A percentile compares a stretch with the other conserved stretches of the same genome.
Evolutionary conservation across 2,329 filamentous ascomycete species (phyloP).

Genomic region (Claviceps sp.): DNA sequence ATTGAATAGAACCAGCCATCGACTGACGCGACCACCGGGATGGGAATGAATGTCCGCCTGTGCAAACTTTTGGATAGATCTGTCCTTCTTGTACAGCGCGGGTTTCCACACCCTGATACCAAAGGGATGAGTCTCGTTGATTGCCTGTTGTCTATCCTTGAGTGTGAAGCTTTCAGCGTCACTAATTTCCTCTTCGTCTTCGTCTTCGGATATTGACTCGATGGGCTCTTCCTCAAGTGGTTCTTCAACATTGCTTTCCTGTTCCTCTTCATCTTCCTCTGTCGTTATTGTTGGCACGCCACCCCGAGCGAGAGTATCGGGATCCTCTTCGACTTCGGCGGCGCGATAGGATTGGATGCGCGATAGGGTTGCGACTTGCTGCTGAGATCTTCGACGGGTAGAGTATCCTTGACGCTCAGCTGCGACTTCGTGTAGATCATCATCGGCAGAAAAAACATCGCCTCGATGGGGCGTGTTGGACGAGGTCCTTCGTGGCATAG

Average conservation of each 20-base stretch:
- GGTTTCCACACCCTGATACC: conserved; percentile 99
- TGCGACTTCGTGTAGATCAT: conserved; percentile 70
- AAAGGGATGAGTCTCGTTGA: conserved; percentile 97
- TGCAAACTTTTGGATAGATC: conserved; percentile 90
- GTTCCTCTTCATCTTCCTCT: conserved; percentile 12
- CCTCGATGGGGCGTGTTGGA: conserved; percentile 70
- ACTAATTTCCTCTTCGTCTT: conserved; percentile 34
- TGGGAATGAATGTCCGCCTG: conserved; percentile 95
- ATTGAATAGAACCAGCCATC: conserved; percentile 79
- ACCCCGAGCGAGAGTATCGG: conserved; percentile 3
- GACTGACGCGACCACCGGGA: conserved; percentile 74
- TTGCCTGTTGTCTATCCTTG: conserved; percentile 91
- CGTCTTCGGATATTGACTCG: conserved; percentile 53
- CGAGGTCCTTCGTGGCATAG: conserved; percentile 58
- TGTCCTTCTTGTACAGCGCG: conserved; percentile 91
- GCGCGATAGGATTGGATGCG: conserved; percentile 27
- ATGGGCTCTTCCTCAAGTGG: conserved; percentile 30
- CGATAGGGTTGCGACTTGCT: conserved; percentile 20
- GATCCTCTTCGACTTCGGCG: conserved; percentile 12
- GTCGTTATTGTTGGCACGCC: conserved; percentile 8
- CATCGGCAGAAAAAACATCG: conserved; percentile 81
- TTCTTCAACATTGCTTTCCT: conserved; percentile 24
- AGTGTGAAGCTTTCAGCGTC: conserved; percentile 96
- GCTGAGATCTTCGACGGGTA: conserved; percentile 21
- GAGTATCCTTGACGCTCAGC: conserved; percentile 35